Evolutionary conservation across 2,329 filamentous ascomycete species (phyloP), one percentile per base, ranked within the genome.

Genomic region (Fusarium stilboides): DNA sequence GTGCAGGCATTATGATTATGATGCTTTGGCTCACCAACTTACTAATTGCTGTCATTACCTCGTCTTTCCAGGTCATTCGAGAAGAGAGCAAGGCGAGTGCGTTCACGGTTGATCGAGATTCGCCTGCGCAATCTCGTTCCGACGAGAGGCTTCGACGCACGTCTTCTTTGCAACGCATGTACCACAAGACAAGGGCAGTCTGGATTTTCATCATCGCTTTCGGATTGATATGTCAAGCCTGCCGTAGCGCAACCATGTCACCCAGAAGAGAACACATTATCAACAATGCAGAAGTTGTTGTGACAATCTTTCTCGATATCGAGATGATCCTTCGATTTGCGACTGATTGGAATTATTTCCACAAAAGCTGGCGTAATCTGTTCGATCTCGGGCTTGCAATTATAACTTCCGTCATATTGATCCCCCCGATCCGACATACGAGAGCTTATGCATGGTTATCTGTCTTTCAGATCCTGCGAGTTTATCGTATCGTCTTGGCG

Each of bases 1-100:
- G 85, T 26, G 88, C 86, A 14, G 88, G 87, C 24, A 95, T 97
- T 77, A 90, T 99, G 75, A 93, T 99, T 69, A 88, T 99, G 85
- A 96, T 94, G 83, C 86, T 99, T 50, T 99, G 96, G 96, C 88
- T 99, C 75, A 94, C 97, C 68, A 98, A 98, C 78, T 88, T 99
- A 81, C 80, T 92, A 46, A 97, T 99, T 76, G 96, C 96, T 5
- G 96, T 99, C 74, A 99, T 99, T 77, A 99, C 96, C 0, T 97
- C 96, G 7, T 98, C 95, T 2, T 99, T 99, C 76, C 96, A 99
- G 78, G 93, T 99, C 70, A 99, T 99, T 73, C 89, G 96, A 68
- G 97, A 99, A 82, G 96, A 99, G 78, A 97, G 94, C 81, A 94
- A 92, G 79, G 90, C 92, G 33, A 98, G 94, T 81, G 96, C 97